phyloP scores from a whole-genome alignment of 2,329 filamentous ascomycete species.

The Fusarium poae region DNA sequence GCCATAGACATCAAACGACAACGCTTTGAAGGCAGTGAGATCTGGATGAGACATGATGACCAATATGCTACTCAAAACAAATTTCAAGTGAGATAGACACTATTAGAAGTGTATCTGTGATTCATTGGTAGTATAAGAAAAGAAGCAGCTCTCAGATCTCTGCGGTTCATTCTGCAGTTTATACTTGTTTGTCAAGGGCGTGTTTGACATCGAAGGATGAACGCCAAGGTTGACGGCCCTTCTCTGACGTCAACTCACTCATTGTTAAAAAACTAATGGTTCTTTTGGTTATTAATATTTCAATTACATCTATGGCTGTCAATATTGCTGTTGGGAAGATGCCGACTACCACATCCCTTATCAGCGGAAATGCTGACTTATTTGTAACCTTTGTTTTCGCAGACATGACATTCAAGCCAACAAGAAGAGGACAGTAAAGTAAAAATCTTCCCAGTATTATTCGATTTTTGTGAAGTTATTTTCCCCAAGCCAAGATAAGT shows the following conservation, averaged over 20 bases:
- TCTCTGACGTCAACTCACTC: conserved; percentile 9
- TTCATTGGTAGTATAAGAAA: background rate
- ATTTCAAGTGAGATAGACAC: fast-evolving
- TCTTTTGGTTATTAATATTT: fast-evolving
- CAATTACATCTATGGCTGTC: background rate
- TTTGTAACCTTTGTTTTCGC: fast-evolving
- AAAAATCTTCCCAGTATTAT: fast-evolving
- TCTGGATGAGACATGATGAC: background rate
- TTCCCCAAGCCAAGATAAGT: background rate
- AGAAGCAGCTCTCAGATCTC: background rate
- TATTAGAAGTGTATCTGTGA: background rate
- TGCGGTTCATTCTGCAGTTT: background rate
- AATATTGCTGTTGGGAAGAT: fast-evolving
- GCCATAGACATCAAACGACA: conserved; percentile 24
- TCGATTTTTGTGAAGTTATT: background rate
- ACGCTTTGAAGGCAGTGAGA: conserved; percentile 9
- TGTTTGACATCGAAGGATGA: conserved; percentile 6
- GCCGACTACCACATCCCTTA: fast-evolving
- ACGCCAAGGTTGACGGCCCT: too few relatives aligned
- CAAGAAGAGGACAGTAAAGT: background rate
- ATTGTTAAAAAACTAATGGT: fast-evolving
- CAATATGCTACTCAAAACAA: fast-evolving
- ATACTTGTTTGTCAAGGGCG: conserved; percentile 14
- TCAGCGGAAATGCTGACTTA: background rate
- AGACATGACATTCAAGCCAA: background rate